Evolutionary conservation across 305 asterid genomes (phyloP).

Genomic region (Fraxinus platypoda): DNA sequence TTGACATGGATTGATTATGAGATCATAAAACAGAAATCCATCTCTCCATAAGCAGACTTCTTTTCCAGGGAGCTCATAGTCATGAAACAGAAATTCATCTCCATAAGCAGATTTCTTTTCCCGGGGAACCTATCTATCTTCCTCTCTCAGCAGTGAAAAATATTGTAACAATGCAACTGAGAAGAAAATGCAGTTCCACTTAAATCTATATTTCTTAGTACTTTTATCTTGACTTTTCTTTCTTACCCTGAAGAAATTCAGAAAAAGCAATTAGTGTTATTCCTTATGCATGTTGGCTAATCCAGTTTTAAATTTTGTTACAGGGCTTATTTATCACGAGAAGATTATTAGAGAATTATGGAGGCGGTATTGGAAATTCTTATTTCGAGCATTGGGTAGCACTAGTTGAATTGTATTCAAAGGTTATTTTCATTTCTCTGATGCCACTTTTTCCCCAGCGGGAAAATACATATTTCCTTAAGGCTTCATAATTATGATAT

Average conservation of each 20-base stretch:
- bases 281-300: slow-evolving; percentile 25
- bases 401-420: slow-evolving; percentile 65
- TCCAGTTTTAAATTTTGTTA: slow-evolving; percentile 24
- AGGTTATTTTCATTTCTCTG: slow-evolving; percentile 55
- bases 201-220: background rate
- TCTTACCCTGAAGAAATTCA: slow-evolving; percentile 24
- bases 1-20: slow-evolving; percentile 4
- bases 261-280: slow-evolving; percentile 12
- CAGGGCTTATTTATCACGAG: slow-evolving; percentile 81
- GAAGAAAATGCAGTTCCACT: slow-evolving; percentile 14
- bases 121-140: background rate
- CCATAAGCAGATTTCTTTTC: slow-evolving; percentile 9
- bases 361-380: slow-evolving; percentile 54
- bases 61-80: background rate
- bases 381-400: slow-evolving; percentile 75
- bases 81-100: background rate
- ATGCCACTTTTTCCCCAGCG: slow-evolving; percentile 7
- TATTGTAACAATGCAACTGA: slow-evolving; percentile 14
- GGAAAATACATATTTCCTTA: slow-evolving; percentile 23
- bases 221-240: slow-evolving; percentile 14
- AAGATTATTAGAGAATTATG: slow-evolving; percentile 65
- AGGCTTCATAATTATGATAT: slow-evolving; percentile 27
- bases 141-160: slow-evolving; percentile 3
- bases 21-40: slow-evolving; percentile 10
- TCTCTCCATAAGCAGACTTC: slow-evolving; percentile 1